Conservation (phyloP, 306 rosid species). For the Mucuna pruriens region DNA sequence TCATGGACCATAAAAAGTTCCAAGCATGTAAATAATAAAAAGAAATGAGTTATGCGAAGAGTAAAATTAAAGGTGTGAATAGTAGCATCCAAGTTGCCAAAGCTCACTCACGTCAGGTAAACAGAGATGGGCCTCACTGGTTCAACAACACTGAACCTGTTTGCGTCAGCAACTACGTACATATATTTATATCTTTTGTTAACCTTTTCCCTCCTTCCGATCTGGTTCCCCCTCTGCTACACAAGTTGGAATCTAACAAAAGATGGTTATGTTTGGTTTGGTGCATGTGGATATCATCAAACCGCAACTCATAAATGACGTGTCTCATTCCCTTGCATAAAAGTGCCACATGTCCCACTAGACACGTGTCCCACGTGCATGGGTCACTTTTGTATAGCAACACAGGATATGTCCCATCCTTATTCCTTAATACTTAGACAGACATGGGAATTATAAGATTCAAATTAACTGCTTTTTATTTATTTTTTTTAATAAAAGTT, state of each 20-base stretch:
- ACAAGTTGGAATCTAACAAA: not conserved
- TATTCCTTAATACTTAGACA: not conserved
- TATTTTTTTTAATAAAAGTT: not conserved
- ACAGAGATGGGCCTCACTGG: not conserved
- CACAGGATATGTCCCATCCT: not conserved
- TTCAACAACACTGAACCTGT: not conserved
- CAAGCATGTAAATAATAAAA: no score
- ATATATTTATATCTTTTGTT: not conserved
- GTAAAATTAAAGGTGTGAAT: no score
- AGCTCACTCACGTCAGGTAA: not conserved
- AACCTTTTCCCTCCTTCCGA: not conserved
- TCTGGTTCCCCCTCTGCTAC: not conserved
- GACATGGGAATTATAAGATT: not conserved
- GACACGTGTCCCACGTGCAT: constrained; percentile 45
- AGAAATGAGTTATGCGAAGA: no score
- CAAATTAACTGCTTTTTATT: not conserved
- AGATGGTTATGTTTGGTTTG: not conserved
- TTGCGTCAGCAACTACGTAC: not conserved
- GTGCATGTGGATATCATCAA: not conserved
- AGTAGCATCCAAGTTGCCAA: no score
- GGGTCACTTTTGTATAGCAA: not conserved
- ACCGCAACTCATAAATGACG: not conserved
- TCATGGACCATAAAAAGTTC: no score
- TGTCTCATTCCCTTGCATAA: not conserved
- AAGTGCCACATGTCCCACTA: not conserved